A percentile compares a stretch with the other conserved stretches of the same genome.
These are phyloP conservation scores for Dipteronia dyeriana DNA, from an alignment of 345 rosid genomes.

Conservation along the genomic window DNA sequence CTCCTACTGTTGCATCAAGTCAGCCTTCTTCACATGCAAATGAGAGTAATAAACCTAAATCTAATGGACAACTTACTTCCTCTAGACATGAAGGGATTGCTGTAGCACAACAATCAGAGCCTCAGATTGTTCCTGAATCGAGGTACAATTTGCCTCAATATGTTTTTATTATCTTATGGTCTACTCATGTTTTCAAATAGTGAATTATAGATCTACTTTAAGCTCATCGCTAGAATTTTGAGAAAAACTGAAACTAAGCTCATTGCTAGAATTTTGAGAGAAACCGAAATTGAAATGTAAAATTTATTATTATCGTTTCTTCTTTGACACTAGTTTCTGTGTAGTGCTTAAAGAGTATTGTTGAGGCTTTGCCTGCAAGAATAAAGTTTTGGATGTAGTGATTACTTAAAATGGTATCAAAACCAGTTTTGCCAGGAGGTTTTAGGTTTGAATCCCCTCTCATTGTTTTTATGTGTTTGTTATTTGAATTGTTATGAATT, in stretches of 20 bases:
- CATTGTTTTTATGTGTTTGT: neutral
- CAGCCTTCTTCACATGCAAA: slow-evolving; percentile 41
- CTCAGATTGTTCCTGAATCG: slow-evolving; percentile 65
- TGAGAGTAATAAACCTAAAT: slow-evolving; percentile 49
- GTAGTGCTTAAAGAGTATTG: neutral
- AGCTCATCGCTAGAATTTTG: neutral
- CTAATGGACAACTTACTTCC: slow-evolving; percentile 60
- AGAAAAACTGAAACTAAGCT: neutral
- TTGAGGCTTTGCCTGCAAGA: neutral
- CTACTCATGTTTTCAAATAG: neutral
- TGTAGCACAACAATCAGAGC: slow-evolving; percentile 44
- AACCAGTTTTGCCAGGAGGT: neutral
- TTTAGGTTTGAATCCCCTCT: neutral
- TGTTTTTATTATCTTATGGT: slow-evolving; percentile 4
- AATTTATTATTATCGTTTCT: neutral
- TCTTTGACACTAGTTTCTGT: neutral
- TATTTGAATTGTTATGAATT: neutral
- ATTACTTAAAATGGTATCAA: neutral
- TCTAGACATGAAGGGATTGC: slow-evolving; percentile 48
- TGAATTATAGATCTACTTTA: neutral
- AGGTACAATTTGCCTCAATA: slow-evolving; percentile 46
- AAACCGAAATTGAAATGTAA: neutral
- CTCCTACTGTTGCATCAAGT: slow-evolving; percentile 34
- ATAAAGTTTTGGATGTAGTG: neutral
- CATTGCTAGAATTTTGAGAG: neutral